phyloP scores from a whole-genome alignment of 257 asterid genomes.

The Coffea eugenioides region DNA sequence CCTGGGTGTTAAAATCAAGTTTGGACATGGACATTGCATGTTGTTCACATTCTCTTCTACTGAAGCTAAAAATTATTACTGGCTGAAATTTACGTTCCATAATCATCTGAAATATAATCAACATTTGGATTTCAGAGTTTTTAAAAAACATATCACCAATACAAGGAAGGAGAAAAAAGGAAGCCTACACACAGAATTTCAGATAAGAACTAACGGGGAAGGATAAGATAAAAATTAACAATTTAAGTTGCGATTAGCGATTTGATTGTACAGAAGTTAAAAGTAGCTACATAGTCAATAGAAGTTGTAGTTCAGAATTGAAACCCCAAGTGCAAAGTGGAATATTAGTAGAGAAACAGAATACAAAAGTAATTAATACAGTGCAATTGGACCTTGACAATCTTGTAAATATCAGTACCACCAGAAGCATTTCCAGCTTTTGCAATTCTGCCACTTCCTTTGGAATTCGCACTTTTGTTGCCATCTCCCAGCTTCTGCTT shows the following conservation, averaged over 20 bases:
- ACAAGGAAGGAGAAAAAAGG: neutral
- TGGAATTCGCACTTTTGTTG: slow-evolving; percentile 49
- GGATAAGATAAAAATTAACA: neutral
- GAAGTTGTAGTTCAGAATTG: neutral
- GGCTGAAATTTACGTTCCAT: slow-evolving; percentile 98
- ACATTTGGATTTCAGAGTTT: neutral
- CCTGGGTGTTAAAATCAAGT: slow-evolving; percentile 84
- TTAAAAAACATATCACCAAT: neutral
- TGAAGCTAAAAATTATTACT: slow-evolving; percentile 93
- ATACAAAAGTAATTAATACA: slow-evolving; percentile 11
- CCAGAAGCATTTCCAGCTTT: slow-evolving; percentile 74
- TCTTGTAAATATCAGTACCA: slow-evolving; percentile 86
- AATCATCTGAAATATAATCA: slow-evolving; percentile 68
- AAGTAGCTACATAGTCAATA: neutral
- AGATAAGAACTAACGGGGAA: neutral
- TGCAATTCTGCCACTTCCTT: slow-evolving; percentile 63
- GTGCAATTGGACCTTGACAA: slow-evolving; percentile 65
- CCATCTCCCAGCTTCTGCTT: slow-evolving; percentile 54
- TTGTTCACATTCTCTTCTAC: slow-evolving; percentile 98
- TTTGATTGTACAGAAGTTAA: neutral
- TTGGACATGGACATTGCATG: slow-evolving; percentile 99
- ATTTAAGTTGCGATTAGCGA: no score
- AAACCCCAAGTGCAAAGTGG: neutral
- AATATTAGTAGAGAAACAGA: slow-evolving; percentile 3
- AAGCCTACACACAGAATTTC: no score